Evolutionary conservation across 73 alveolate species (phyloP), one percentile per base, ranked within the genome.

Genomic region (Diophrys sp.): DNA sequence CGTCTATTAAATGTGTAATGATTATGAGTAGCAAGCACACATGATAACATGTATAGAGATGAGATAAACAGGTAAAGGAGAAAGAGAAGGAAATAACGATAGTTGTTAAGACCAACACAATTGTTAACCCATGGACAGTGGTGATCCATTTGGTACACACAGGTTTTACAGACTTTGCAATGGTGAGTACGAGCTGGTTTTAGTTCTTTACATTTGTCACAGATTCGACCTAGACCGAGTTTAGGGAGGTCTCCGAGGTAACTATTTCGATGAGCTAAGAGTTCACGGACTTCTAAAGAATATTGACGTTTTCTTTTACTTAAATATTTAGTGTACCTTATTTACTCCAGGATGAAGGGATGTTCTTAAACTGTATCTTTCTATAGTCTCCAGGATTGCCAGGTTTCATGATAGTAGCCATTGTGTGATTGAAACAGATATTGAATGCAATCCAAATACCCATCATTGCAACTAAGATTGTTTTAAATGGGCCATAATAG

Each of bases 111-210:
- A 18, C 88, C 87, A 0, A 85, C 32, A 30, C 93, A 85, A 57
- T 71, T 56, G 78, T 85, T 85, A 18, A 85, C 32, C 93, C 93
- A 85, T 29, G 79, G 73, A 29, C 88, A 79, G 67, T 85, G 93
- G 72, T 85, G 93, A 31, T 85, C 93, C 85, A 78, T 71, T 27
- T 70, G 44, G 23, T 67, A 29, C 31, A 79, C 77, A 66, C 93
- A 85, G 27, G 27, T 29, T 0, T 62, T 71, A 54, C 93, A 85
- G 24, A 79, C 66, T 14, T 34, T 62, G 30, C 93, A 85, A 54
- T 85, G 93, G 53, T 79, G 80, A 1, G 78, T 56, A 53, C 88
- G 73, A 23, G 31, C 27, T 54, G 82, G 85, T 54, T 85, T 85
- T 14, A 85, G 56, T 26, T 85, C 71, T 26, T 71, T 78, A 31